A percentile compares a stretch with the other conserved stretches of the same genome.
phyloP scores from a whole-genome alignment of 148 eudicot genomes.

The Cornus kousa region DNA sequence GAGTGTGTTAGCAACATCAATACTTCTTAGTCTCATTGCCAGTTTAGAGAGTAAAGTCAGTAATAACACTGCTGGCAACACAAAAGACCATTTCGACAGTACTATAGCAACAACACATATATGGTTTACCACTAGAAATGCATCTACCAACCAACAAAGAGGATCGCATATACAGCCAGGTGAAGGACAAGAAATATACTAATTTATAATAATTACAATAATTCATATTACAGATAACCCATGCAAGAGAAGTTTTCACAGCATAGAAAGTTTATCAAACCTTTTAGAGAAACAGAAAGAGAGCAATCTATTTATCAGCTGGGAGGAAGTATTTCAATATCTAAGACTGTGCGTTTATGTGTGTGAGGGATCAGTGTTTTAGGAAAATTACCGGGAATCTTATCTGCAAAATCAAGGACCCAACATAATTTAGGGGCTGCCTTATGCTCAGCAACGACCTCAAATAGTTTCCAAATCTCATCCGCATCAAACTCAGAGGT shows the following conservation, averaged over 20 bases:
- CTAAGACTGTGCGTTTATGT: not conserved
- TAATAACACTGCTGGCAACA: not conserved
- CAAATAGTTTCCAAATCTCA: constrained; percentile 28
- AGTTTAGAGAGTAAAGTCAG: not conserved
- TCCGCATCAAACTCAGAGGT: constrained; percentile 18
- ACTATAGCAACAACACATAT: not conserved
- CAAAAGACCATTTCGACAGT: not conserved
- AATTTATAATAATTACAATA: too few species aligned
- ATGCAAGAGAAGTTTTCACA: too few species aligned
- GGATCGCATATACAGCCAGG: too few species aligned
- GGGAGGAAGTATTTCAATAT: not conserved
- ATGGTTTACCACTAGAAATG: not conserved
- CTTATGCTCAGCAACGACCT: constrained; percentile 11
- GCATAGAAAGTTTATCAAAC: too few species aligned
- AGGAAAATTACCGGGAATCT: constrained; percentile 35
- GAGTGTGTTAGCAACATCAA: not conserved
- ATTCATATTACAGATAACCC: too few species aligned
- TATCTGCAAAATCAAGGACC: constrained; percentile 30
- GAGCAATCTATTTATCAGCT: not conserved
- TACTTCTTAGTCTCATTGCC: not conserved
- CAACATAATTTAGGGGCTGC: constrained; percentile 26
- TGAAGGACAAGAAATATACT: too few species aligned
- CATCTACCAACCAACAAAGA: too few species aligned
- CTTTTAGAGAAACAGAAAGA: too few species aligned
- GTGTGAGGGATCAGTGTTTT: not conserved